Evolutionary conservation across 2,329 filamentous ascomycete species (phyloP), one percentile per base, ranked within the genome.

Genomic region (Sordariomycetes sp.): DNA sequence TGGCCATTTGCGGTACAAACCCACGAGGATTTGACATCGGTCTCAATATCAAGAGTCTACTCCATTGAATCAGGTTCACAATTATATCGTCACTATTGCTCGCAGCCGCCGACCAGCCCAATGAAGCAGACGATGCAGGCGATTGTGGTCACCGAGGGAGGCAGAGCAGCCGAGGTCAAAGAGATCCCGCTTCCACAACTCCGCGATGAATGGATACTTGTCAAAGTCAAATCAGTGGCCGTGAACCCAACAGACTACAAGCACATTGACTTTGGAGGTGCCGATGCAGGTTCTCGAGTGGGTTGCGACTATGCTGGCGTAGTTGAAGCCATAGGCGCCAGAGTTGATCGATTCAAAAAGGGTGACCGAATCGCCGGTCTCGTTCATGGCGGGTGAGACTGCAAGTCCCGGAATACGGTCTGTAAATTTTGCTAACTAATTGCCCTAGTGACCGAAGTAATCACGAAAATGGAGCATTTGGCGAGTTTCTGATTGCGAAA

Each of bases 291-390:
- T 12, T 19, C 38, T 21, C 40, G 43, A 17, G 33, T 55, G 23
- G 65, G 65, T n/a, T 64, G 58, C 34, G 68, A 71, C 44, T 70
- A 60, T 35, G 57, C 61, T 19, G 67, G 68, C 26, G 45, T 62
- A 11, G 59, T 72, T 3, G 58, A 65, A 23, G 58, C 63, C 34
- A 53, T 71, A 16, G 68, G 67, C 8, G 34, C 45, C 4, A 56
- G 55, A 21, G 60, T 66, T 15, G 61, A 61, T 39, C 36, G 46
- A 6, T 61, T 68, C 38, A 58, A 58, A 44, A 59, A 58, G 34
- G 69, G 70, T 3, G 68, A 74, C 39, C 59, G 67, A 26, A 51
- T 71, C 21, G 47, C 50, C 18, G 68, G 68, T 5, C 43, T 57
- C 10, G 46, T 40, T 2, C 59, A 65, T 33, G 64, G 63, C 16